Percentiles rank a stretch among this genome's conserved stretches.
phyloP scores from a whole-genome alignment of 495 filamentous ascomycete genomes.

The Lophiostoma macrostomum region DNA sequence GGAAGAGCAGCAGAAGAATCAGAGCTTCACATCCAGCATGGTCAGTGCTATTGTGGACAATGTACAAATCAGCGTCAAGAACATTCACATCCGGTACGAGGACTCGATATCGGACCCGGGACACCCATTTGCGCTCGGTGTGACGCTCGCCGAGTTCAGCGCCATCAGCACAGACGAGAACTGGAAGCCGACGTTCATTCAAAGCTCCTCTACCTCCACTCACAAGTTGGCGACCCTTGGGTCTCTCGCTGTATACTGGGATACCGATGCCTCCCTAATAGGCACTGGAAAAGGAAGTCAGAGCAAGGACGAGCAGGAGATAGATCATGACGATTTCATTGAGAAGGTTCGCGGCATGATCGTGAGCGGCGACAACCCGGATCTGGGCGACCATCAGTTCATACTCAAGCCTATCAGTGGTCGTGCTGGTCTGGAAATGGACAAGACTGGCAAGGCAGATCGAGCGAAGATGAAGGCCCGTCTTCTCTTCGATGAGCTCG shows the following conservation, averaged over 20 bases:
- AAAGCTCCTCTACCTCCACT: constrained; percentile 73
- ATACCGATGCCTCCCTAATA: constrained; percentile 82
- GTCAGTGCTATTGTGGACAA: constrained; percentile 97
- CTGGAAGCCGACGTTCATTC: constrained; percentile 93
- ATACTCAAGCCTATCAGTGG: constrained; percentile 94
- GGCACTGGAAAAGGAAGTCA: constrained; percentile 66
- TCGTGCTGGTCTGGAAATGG: constrained; percentile 84
- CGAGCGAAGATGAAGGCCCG: constrained; percentile 86
- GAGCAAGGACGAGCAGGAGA: constrained; percentile 59
- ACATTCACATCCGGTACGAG: constrained; percentile 96
- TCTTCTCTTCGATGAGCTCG: constrained; percentile 90
- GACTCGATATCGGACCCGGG: constrained; percentile 93
- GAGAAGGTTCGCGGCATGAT: constrained; percentile 73
- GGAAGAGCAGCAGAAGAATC: constrained; percentile 92
- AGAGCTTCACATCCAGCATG: constrained; percentile 92
- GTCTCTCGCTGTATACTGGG: constrained; percentile 92
- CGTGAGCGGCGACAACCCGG: constrained; percentile 58
- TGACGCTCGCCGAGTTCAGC: constrained; percentile 92
- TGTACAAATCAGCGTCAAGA: constrained; percentile 93
- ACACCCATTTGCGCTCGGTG: constrained; percentile 87
- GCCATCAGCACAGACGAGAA: constrained; percentile 90
- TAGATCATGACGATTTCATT: constrained; percentile 71
- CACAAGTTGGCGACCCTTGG: constrained; percentile 89
- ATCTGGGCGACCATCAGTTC: constrained; percentile 67
- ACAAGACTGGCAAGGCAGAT: constrained; percentile 80